Conservation (phyloP, 176 grass and related monocot genomes). For the Secale cereale region DNA sequence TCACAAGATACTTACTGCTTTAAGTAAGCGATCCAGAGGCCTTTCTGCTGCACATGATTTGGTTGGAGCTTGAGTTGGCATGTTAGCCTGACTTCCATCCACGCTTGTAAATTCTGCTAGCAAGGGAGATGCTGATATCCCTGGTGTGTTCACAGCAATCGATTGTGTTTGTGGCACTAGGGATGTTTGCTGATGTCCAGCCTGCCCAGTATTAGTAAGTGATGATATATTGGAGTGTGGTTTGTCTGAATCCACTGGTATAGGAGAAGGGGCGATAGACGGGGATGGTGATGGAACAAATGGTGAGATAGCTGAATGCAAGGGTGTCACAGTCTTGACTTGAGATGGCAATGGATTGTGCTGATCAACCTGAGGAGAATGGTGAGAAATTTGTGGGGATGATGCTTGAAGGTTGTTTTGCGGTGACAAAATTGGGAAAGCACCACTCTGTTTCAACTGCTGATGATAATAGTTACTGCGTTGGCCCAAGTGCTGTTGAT, state of each 20-base stretch:
- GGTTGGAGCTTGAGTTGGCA: conserved; percentile 51
- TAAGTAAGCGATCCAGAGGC: conserved; percentile 79
- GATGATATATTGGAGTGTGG: conserved; percentile 58
- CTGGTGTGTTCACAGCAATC: conserved; percentile 84
- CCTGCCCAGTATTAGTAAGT: conserved; percentile 53
- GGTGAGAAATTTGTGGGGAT: conserved; percentile 89
- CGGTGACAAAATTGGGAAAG: conserved; percentile 86
- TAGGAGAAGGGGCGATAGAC: conserved; percentile 74
- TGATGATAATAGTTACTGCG: conserved; percentile 61
- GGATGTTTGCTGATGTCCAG: conserved; percentile 54
- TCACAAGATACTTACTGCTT: conserved; percentile 57
- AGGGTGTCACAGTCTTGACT: conserved; percentile 75
- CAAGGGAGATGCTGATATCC: conserved; percentile 91
- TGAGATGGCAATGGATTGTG: conserved; percentile 73
- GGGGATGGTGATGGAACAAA: conserved; percentile 87
- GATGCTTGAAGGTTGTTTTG: conserved; percentile 93
- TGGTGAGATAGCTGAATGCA: conserved; percentile 76
- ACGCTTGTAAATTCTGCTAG: conserved; percentile 77
- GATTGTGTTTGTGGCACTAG: conserved; percentile 58
- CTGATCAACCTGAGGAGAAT: conserved; percentile 93
- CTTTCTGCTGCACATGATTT: conserved; percentile 74
- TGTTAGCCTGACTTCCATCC: conserved; percentile 69
- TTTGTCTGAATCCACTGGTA: conserved; percentile 77
- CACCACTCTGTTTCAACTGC: conserved; percentile 59
- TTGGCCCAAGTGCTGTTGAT: conserved; percentile 63